Evolutionary conservation across 768 basidiomycete species (phyloP).

Genomic region (Tubosaeta sp.): DNA sequence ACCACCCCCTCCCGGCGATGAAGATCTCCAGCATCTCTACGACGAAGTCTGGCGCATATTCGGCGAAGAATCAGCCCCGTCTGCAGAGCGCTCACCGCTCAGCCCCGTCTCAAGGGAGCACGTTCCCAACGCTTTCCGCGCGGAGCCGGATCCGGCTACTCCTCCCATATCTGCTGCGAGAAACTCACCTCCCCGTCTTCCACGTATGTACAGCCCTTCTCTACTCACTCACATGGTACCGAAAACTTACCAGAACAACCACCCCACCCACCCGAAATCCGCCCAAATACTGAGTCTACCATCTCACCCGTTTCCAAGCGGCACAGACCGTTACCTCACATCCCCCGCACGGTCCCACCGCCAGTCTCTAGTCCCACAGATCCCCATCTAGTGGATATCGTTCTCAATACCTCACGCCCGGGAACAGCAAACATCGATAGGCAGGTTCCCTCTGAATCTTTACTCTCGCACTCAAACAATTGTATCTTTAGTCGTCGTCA

Average conservation of each 20-base stretch:
- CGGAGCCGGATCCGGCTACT: constrained; percentile 15
- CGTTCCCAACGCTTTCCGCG: constrained; percentile 15
- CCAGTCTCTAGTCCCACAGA: constrained; percentile 16
- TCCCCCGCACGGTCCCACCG: constrained; percentile 17
- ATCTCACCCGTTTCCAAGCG: constrained; percentile 28
- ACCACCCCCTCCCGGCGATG: constrained; percentile 51
- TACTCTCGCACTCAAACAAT: neutral
- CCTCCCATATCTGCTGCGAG: constrained; percentile 10
- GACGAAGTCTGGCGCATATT: constrained; percentile 73
- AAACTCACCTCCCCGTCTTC: constrained; percentile 18
- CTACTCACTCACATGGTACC: neutral
- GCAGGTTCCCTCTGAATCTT: constrained; percentile 9
- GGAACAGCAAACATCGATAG: constrained; percentile 22
- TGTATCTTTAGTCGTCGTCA: constrained; percentile 24
- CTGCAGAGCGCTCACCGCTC: constrained; percentile 25
- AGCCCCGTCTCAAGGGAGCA: constrained; percentile 18
- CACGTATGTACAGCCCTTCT: constrained; percentile 16
- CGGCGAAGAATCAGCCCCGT: constrained; percentile 41
- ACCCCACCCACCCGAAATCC: constrained; percentile 15
- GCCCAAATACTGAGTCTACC: constrained; percentile 18
- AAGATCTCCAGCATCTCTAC: constrained; percentile 70
- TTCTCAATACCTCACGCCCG: constrained; percentile 19
- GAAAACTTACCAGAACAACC: constrained; percentile 11
- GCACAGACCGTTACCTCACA: constrained; percentile 26
- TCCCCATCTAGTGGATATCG: constrained; percentile 9